phyloP scores from a whole-genome alignment of 345 rosid genomes.

The Linum trigynum region DNA sequence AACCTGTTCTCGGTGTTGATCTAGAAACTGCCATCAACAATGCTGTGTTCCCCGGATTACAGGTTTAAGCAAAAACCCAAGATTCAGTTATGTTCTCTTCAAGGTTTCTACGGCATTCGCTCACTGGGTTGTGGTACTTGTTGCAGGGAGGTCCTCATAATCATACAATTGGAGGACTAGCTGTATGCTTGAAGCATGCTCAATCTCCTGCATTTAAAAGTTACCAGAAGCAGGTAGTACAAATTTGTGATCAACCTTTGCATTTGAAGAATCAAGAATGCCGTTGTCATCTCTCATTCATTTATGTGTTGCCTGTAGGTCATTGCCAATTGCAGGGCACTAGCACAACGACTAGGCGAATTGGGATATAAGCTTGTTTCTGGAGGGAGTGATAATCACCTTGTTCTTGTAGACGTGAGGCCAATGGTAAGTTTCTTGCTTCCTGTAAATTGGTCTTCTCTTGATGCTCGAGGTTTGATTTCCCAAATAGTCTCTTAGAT shows the following conservation, averaged over 20 bases:
- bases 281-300: background rate
- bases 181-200: conserved; percentile 85
- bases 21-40: conserved; percentile 80
- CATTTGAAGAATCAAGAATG: background rate
- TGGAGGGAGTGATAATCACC: conserved; percentile 88
- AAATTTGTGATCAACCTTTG: background rate
- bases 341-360: conserved; percentile 62
- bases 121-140: too few species aligned
- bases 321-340: conserved; percentile 64
- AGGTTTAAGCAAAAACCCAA: conserved; percentile 33
- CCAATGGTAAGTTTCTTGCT: conserved; percentile 46
- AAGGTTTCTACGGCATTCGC: too few species aligned
- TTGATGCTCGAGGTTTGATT: background rate
- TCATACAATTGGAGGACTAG: conserved; percentile 87
- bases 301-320: conserved; percentile 36
- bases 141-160: conserved; percentile 94
- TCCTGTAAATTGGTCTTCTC: too few species aligned
- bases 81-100: too few species aligned
- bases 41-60: conserved; percentile 92
- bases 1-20: conserved; percentile 70
- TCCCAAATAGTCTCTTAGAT: background rate
- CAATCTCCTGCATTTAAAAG: conserved; percentile 58
- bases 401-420: conserved; percentile 83
- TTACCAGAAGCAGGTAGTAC: conserved; percentile 65
- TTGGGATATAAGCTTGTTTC: conserved; percentile 78